Evolutionary conservation across 768 basidiomycete species (phyloP).

Genomic region (Rhodotorula babjevae): DNA sequence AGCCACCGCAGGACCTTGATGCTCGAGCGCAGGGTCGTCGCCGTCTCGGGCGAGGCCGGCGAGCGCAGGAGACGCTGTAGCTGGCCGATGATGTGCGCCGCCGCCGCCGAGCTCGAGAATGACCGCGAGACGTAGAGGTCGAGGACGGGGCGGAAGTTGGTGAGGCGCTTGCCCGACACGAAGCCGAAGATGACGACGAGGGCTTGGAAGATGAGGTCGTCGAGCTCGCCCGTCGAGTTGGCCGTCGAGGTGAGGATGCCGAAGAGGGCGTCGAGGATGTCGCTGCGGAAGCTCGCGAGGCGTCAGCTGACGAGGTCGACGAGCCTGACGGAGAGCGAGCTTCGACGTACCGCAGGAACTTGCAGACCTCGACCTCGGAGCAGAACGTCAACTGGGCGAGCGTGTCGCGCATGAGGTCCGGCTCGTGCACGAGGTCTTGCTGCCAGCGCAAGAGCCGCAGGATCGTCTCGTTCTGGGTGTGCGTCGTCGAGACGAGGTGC

Average conservation of each 20-base stretch:
- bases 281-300: slow-evolving; percentile 54
- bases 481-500: slow-evolving; percentile 84
- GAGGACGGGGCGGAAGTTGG: slow-evolving; percentile 86
- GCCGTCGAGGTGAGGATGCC: slow-evolving; percentile 71
- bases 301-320: slow-evolving; percentile 51
- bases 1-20: slow-evolving; percentile 96
- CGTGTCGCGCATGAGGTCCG: slow-evolving; percentile 63
- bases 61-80: slow-evolving; percentile 76
- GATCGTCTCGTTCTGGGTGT: slow-evolving; percentile 83
- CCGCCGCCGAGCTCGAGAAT: slow-evolving; percentile 72
- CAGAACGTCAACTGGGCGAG: slow-evolving; percentile 62
- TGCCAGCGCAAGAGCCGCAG: slow-evolving; percentile 79
- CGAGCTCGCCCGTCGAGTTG: slow-evolving; percentile 73
- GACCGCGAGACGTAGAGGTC: slow-evolving; percentile 84
- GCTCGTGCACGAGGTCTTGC: slow-evolving; percentile 54
- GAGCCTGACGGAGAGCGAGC: too few species aligned
- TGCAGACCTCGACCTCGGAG: slow-evolving; percentile 67
- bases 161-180: slow-evolving; percentile 87
- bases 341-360: slow-evolving; percentile 32
- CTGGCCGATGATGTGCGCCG: slow-evolving; percentile 76
- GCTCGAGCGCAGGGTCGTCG: slow-evolving; percentile 74
- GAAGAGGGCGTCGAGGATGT: slow-evolving; percentile 90
- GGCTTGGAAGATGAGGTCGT: slow-evolving; percentile 80
- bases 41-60: slow-evolving; percentile 67
- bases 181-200: slow-evolving; percentile 87